Percentiles rank a stretch among this genome's conserved stretches.
Evolutionary conservation across 1,139 yeast genomes (phyloP).

Genomic region (Kodamaea alishanica): DNA sequence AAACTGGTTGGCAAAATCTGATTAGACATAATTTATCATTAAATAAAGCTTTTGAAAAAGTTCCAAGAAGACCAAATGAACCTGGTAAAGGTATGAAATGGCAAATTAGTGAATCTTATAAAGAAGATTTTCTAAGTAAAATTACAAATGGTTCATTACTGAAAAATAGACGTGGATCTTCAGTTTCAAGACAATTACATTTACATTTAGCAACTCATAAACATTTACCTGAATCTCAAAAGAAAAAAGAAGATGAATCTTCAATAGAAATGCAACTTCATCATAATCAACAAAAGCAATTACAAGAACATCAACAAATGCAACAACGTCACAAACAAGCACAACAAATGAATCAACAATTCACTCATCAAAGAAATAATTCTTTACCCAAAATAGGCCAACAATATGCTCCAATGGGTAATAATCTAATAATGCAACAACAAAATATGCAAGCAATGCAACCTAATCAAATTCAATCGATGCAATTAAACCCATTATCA

Average conservation of each 20-base stretch:
- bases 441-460: constrained; percentile 14
- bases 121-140: constrained; percentile 77
- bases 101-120: constrained; percentile 86
- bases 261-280: constrained; percentile 17
- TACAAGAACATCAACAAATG: constrained; percentile 16
- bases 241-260: constrained; percentile 24
- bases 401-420: constrained; percentile 9
- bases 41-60: constrained; percentile 89
- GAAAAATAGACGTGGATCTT: constrained; percentile 74
- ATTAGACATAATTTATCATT: constrained; percentile 78
- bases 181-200: constrained; percentile 74
- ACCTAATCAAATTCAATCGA: constrained; percentile 14
- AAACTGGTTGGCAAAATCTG: constrained; percentile 93
- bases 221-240: constrained; percentile 54
- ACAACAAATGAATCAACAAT: constrained; percentile 14
- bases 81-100: constrained; percentile 99
- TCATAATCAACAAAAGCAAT: constrained; percentile 15
- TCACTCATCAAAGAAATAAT: constrained; percentile 17
- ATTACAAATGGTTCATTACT: constrained; percentile 70
- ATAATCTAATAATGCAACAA: constrained; percentile 1
- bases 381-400: constrained; percentile 21
- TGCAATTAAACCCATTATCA: constrained; percentile 23
- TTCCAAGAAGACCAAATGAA: constrained; percentile 90
- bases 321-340: constrained; percentile 11
- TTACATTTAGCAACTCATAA: constrained; percentile 70